A percentile compares a stretch with the other conserved stretches of the same genome.
Conservation (phyloP, 441 rosid species). For the Pelargonium australe region DNA sequence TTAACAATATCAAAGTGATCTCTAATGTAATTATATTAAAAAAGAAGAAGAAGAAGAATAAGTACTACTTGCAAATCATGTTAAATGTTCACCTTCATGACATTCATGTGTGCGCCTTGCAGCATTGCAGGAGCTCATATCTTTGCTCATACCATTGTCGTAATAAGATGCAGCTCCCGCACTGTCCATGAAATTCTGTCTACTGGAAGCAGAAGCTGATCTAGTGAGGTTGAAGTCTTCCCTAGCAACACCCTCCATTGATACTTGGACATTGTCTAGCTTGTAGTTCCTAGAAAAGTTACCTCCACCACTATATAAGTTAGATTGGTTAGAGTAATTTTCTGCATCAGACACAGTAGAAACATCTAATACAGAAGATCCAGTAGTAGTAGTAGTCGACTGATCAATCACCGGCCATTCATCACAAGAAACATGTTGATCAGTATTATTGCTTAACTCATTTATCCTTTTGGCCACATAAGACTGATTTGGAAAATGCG, state of each 20-base stretch:
- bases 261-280: slow-evolving; percentile 22
- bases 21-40: not conserved
- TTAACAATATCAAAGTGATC: not conserved
- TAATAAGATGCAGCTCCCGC: slow-evolving; percentile 20
- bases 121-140: slow-evolving; percentile 17
- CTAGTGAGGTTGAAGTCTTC: slow-evolving; percentile 15
- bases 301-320: slow-evolving; percentile 17
- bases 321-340: slow-evolving; percentile 15
- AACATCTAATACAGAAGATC: slow-evolving; percentile 14
- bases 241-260: slow-evolving; percentile 19
- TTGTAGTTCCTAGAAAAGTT: slow-evolving; percentile 18
- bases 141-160: slow-evolving; percentile 18
- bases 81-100: slow-evolving; percentile 22
- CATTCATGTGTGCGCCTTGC: slow-evolving; percentile 10
- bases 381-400: slow-evolving; percentile 15
- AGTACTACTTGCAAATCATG: slow-evolving; percentile 5
- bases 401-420: slow-evolving; percentile 29
- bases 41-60: not conserved
- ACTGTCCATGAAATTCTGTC: slow-evolving; percentile 17
- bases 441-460: slow-evolving; percentile 15
- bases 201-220: slow-evolving; percentile 22
- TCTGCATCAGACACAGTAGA: slow-evolving; percentile 15
- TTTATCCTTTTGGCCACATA: slow-evolving; percentile 15
- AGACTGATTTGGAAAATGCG: slow-evolving; percentile 17
- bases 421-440: slow-evolving; percentile 22